A percentile compares a stretch with the other conserved stretches of the same genome.
Evolutionary conservation across 1,139 yeast genomes (phyloP).

Genomic region (Pichia sp.): DNA sequence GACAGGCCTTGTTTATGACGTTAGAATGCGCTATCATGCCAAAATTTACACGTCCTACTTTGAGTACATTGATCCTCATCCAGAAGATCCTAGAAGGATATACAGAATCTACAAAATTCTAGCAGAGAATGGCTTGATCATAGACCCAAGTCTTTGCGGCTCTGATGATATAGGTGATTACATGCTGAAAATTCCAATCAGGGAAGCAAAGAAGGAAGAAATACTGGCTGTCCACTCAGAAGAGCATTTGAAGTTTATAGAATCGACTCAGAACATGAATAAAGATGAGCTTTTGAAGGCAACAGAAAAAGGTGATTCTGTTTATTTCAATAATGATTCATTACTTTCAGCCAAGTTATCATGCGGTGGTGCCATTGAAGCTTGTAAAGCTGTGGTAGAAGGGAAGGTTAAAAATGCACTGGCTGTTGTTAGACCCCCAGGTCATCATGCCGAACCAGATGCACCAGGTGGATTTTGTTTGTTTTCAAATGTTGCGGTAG

Average conservation of each 20-base stretch:
- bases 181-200: constrained; percentile 83
- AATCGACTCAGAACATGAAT: constrained; percentile 72
- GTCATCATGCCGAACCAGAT: constrained; percentile 98
- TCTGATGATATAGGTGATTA: constrained; percentile 78
- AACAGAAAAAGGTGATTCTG: constrained; percentile 91
- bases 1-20: constrained; percentile 94
- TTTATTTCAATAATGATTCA: constrained; percentile 91
- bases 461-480: constrained; percentile 96
- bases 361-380: constrained; percentile 97
- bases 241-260: constrained; percentile 72
- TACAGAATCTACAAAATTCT: constrained; percentile 88
- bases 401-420: constrained; percentile 86
- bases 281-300: constrained; percentile 74
- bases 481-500: constrained; percentile 95
- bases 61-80: constrained; percentile 97
- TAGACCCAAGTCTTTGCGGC: constrained; percentile 77
- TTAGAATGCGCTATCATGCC: constrained; percentile 95
- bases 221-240: constrained; percentile 80
- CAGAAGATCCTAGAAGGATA: constrained; percentile 96
- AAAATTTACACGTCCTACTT: constrained; percentile 86
- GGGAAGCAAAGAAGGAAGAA: constrained; percentile 87
- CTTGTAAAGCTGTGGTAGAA: constrained; percentile 92
- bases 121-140: constrained; percentile 89
- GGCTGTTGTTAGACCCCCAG: constrained; percentile 97
- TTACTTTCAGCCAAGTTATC: constrained; percentile 81